Conservation (phyloP, 306 rosid species). For the Mimosa pudica region DNA sequence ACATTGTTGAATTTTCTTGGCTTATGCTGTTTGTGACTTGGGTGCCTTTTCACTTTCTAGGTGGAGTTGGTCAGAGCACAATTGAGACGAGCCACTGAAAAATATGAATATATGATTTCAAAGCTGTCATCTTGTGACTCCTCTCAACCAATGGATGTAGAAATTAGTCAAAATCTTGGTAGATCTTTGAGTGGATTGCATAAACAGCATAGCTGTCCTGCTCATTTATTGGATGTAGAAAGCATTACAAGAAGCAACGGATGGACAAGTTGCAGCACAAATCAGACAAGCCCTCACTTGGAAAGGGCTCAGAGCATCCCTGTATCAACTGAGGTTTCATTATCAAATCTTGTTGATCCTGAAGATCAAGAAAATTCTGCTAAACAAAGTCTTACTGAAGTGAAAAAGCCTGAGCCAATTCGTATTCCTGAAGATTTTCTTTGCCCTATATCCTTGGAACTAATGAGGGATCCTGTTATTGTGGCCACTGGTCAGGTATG, state of each 20-base stretch:
- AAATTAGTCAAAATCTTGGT: constrained; percentile 46
- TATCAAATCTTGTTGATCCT: constrained; percentile 35
- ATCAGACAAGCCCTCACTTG: constrained; percentile 37
- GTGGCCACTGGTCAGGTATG: constrained; percentile 97
- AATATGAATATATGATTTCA: constrained; percentile 65
- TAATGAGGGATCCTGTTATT: constrained; percentile 98
- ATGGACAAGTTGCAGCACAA: constrained; percentile 42
- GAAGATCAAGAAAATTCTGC: constrained; percentile 47
- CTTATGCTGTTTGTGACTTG: constrained; percentile 16
- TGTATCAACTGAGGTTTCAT: constrained; percentile 44
- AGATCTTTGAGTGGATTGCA: constrained; percentile 45
- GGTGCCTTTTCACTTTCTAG: constrained; percentile 43
- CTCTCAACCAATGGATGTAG: constrained; percentile 56
- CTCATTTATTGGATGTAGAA: constrained; percentile 47
- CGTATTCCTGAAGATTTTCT: constrained; percentile 86
- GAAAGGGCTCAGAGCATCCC: constrained; percentile 51
- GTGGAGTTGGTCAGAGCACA: constrained; percentile 92
- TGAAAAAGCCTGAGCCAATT: constrained; percentile 64
- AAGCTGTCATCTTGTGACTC: constrained; percentile 48
- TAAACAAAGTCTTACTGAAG: constrained; percentile 42
- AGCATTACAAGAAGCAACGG: constrained; percentile 37
- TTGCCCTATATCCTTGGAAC: constrained; percentile 95
- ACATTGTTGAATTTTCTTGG: neutral
- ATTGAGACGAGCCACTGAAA: constrained; percentile 78
- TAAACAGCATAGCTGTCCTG: constrained; percentile 48